Percentiles rank a stretch among this genome's conserved stretches.
phyloP scores from a whole-genome alignment of 2,329 filamentous ascomycete genomes.

The Penicillium sumatraense region DNA sequence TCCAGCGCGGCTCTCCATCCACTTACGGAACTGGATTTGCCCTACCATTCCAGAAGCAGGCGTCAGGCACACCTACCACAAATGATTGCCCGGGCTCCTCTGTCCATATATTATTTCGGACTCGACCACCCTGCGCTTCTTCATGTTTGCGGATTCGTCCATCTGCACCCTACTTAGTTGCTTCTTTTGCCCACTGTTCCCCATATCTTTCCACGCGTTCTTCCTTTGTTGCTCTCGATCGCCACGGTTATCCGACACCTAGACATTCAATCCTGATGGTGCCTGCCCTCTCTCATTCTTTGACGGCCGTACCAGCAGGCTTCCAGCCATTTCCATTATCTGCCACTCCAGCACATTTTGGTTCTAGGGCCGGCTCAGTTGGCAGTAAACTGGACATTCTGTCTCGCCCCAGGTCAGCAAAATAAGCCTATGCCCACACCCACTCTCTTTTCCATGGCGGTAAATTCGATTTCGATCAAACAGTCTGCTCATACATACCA shows the following conservation, averaged over 20 bases:
- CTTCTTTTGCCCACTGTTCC: constrained; percentile 1
- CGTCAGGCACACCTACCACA: constrained; percentile 27
- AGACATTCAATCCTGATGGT: constrained; percentile 33
- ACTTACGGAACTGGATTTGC: constrained; percentile 22
- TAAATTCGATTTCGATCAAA: constrained; percentile 6
- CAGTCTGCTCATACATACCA: constrained; percentile 29
- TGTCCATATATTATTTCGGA: constrained; percentile 18
- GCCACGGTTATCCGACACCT: constrained; percentile 6
- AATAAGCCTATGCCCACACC: constrained; percentile 14
- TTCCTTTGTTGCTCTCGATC: constrained; percentile 2
- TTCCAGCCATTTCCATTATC: constrained; percentile 37
- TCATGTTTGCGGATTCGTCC: constrained; percentile 6
- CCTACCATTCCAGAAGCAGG: constrained; percentile 14
- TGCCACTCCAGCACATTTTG: constrained; percentile 31
- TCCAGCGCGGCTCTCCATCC: constrained; percentile 30
- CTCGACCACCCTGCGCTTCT: constrained; percentile 18
- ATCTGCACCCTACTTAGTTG: constrained; percentile 3
- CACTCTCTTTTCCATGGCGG: not conserved
- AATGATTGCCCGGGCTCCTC: constrained; percentile 11
- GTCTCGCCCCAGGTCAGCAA: constrained; percentile 43
- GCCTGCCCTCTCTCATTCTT: constrained; percentile 32
- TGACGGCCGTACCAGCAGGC: constrained; percentile 36
- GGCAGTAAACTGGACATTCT: constrained; percentile 37
- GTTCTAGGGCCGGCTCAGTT: constrained; percentile 35
- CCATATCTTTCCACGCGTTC: not conserved